These are phyloP conservation scores for Metschnikowia santaceciliae DNA, from an alignment of 805 yeast species.

Conservation along the genomic window DNA sequence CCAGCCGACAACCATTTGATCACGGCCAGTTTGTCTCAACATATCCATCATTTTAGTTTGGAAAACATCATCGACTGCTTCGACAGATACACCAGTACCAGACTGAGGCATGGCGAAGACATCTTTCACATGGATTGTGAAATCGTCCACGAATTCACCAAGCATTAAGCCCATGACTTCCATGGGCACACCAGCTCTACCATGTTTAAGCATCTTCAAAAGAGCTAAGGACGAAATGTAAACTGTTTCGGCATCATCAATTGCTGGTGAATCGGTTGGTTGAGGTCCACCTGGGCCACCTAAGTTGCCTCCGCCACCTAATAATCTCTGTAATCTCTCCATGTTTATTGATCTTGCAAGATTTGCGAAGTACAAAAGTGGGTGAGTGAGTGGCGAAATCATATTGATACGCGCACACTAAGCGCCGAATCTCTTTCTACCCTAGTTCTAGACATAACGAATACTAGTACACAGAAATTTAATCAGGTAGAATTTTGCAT, in stretches of 20 bases:
- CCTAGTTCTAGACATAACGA: neutral
- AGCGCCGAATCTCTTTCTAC: neutral
- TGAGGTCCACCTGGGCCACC: conserved; percentile 43
- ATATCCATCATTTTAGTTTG: conserved; percentile 99
- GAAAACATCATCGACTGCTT: conserved; percentile 98
- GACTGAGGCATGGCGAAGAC: conserved; percentile 99
- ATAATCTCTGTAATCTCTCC: conserved; percentile 49
- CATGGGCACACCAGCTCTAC: conserved; percentile 84
- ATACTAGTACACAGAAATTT: neutral
- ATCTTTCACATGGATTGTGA: conserved; percentile 93
- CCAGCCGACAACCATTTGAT: conserved; percentile 99
- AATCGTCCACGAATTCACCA: conserved; percentile 96
- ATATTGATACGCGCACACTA: conserved; percentile 3
- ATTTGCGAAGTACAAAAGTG: conserved; percentile 1
- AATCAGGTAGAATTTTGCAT: too few species aligned
- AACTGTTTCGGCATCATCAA: conserved; percentile 94
- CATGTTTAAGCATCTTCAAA: conserved; percentile 95
- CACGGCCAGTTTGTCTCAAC: conserved; percentile 98
- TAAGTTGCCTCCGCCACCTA: conserved; percentile 42
- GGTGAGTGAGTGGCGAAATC: conserved; percentile 6
- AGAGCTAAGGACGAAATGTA: conserved; percentile 93
- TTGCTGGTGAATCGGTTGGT: conserved; percentile 67
- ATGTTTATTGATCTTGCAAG: conserved; percentile 17
- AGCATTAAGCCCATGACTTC: conserved; percentile 95
- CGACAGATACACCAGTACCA: conserved; percentile 97